Evolutionary conservation across 1,284 basidiomycete genomes (phyloP).

Genomic region (Sporisorium graminicola): DNA sequence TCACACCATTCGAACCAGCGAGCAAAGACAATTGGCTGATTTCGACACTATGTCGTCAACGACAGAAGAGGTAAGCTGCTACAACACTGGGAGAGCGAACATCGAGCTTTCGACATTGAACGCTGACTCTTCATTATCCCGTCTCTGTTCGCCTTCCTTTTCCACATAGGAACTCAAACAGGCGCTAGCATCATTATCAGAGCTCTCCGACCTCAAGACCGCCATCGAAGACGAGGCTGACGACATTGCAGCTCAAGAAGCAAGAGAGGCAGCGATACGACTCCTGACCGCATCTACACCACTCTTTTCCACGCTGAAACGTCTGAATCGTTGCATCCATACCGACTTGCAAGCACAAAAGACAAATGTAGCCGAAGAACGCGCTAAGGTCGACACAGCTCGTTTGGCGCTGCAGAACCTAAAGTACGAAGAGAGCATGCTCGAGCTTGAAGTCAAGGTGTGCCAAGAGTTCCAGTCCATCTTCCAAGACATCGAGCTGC

Average conservation of each 20-base stretch:
- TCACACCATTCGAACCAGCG: neutral
- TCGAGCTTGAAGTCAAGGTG: conserved; percentile 39
- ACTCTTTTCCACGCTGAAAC: conserved; percentile 30
- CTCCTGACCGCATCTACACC: conserved; percentile 32
- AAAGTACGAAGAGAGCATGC: conserved; percentile 51
- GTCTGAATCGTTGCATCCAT: conserved; percentile 33
- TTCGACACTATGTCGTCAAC: conserved; percentile 14
- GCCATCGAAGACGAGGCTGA: neutral
- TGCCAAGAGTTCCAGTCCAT: conserved; percentile 53
- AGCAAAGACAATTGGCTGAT: no score
- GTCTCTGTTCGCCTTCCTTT: neutral
- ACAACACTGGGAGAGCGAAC: neutral
- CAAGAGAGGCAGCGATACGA: conserved; percentile 7
- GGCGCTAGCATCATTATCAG: conserved; percentile 11
- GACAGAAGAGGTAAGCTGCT: conserved; percentile 21
- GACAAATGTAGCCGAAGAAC: conserved; percentile 27
- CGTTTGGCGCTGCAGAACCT: conserved; percentile 43
- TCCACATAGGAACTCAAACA: conserved; percentile 28
- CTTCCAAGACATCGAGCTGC: conserved; percentile 46
- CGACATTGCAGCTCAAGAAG: neutral
- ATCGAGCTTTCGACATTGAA: neutral
- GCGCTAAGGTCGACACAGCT: conserved; percentile 37
- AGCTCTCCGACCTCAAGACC: conserved; percentile 27
- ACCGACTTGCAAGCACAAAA: conserved; percentile 32
- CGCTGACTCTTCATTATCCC: conserved; percentile 2